Evolutionary conservation across 2,329 filamentous ascomycete species (phyloP), one percentile per base, ranked within the genome.

Genomic region (Lachnellula suecica): DNA sequence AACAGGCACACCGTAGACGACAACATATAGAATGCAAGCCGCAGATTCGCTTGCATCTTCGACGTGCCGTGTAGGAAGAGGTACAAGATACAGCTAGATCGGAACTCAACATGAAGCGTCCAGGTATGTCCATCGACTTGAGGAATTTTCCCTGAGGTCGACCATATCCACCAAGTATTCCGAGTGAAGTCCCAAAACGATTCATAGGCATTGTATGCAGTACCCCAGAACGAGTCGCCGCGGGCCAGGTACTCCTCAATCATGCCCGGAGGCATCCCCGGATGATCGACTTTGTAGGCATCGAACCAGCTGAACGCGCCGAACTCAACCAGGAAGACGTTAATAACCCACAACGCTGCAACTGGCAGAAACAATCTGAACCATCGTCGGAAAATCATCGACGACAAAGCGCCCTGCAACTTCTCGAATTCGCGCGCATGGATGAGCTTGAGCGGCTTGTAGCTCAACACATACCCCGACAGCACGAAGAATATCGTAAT

Each of bases 401-500:
- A 76, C 1, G 71, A 67, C 2, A 78, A 62, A 2, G 69, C 64
- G 2, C 64, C 59, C 53, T 68, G 67, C 52, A 69, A 68, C n/a
- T 64, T 61, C 15, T 66, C 66, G 29, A 63, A 57, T 34, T 71
- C 60, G 24, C 68, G 60, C 7, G 64, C 60, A 38, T 70, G 69
- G 3, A 72, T 65, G 10, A 66, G 60, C 27, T 65, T 62, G 20
- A 76, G 61, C 1, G 73, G 68, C 51, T 71, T 71, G 57, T 69
- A 67, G 6, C 72, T 71, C 22, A 77, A 66, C 1, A 69, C 73
- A 52, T 75, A 75, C 22, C 74, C 74, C 1, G 74, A 76, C 19
- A 77, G 71, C 54, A 76, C 68, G 62, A 76, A 77, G 63, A 77
- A 76, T 43, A 76, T 66, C 58, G 74, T 69, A 3, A 76, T 73